Evolutionary conservation across 805 yeast genomes (phyloP), one percentile per base, ranked within the genome.

Genomic region (Millerago galiae): DNA sequence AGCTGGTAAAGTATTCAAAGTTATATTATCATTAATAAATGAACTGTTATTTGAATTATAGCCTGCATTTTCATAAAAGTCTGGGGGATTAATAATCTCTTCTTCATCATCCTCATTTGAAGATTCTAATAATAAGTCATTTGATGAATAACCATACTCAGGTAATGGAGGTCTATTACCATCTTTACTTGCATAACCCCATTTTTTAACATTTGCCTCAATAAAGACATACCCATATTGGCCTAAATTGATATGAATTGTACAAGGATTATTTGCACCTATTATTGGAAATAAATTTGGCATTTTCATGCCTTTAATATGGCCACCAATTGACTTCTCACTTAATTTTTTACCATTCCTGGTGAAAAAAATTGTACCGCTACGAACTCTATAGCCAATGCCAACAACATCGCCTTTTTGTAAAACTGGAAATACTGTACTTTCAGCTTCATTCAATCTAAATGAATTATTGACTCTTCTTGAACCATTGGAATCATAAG

Each of bases 91-190:
- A 10, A 49, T 36, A 6, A 50, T 46, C 10, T 42, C 41, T 5
- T 54, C 56, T 11, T 49, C 55, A 25, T 54, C 58, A 34, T 58
- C 65, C 24, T 56, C 60, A 41, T 58, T 63, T 71, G 62, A 56
- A 40, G 81, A 63, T 55, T 83, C 95, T 24, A 90, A 63, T 40
- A 90, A 61, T 3, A 89, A 78, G 58, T 89, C 95, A 37, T 80
- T 79, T 35, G 77, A 79, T 53, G 81, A 88, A 46, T 80, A 79
- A 32, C 86, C 86, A 62, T 91, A 91, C 8, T 93, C 83, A 1
- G 98, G 98, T 4, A 97, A 96, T 6, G 97, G 95, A 5, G 93
- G 82, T 46, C 88, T 83, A 38, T 72, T 75, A 2, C 97, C 98
- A 51, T 81, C 84, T 33, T 83, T 71, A 3, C 93, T 93, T 4